These are phyloP conservation scores for Phytophthora melonis DNA, from an alignment of 352 stramenopile species.

Conservation along the genomic window DNA sequence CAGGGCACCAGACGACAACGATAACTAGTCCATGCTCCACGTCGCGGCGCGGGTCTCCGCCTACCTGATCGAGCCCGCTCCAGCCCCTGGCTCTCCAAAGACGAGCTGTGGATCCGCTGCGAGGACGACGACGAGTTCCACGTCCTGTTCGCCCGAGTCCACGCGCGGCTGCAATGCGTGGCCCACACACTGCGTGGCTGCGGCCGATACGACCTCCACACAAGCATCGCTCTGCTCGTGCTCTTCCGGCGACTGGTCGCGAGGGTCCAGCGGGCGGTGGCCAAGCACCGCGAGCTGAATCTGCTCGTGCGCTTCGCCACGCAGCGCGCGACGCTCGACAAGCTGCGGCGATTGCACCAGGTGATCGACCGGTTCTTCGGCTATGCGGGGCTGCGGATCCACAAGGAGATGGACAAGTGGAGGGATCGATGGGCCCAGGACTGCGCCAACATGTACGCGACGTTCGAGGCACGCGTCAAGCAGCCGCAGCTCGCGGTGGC, in stretches of 20 bases:
- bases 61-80: not conserved
- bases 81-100: not conserved
- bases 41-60: conserved; percentile 12
- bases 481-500: conserved; percentile 8
- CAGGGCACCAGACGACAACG: conserved; percentile 12
- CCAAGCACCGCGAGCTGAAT: conserved; percentile 20
- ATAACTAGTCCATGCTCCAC: conserved; percentile 21
- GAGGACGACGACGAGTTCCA: conserved; percentile 23
- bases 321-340: conserved; percentile 24
- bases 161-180: conserved; percentile 8
- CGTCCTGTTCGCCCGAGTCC: conserved; percentile 13
- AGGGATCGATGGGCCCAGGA: conserved; percentile 6
- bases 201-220: not conserved
- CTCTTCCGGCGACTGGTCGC: conserved; percentile 8
- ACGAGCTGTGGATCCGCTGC: not conserved
- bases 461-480: conserved; percentile 3
- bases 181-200: conserved; percentile 3
- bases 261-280: conserved; percentile 21
- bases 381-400: not conserved
- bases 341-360: conserved; percentile 11
- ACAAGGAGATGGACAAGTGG: conserved; percentile 21
- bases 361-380: conserved; percentile 16
- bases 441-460: conserved; percentile 17
- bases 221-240: not conserved
- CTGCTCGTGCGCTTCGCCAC: conserved; percentile 33